Conservation (phyloP, 306 rosid species). For the Adenanthera pavonina region DNA sequence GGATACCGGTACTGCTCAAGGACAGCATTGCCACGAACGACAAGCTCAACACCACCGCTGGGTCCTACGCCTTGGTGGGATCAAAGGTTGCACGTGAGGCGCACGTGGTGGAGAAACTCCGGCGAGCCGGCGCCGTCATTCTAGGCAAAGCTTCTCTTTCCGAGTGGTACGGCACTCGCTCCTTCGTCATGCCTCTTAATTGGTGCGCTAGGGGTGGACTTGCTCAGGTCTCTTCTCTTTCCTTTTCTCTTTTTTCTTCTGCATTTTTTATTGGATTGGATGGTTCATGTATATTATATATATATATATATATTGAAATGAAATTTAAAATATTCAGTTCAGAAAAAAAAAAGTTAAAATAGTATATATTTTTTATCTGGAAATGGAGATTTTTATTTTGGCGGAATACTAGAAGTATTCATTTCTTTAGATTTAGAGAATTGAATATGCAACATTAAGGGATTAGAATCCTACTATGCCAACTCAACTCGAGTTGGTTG, state of each 20-base stretch:
- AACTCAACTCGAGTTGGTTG: too few relatives aligned
- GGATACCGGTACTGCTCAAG: slow-evolving; percentile 65
- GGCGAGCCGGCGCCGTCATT: slow-evolving; percentile 58
- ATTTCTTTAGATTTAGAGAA: too few relatives aligned
- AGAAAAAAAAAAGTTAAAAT: too few relatives aligned
- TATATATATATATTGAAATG: too few relatives aligned
- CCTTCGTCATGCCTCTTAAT: slow-evolving; percentile 43
- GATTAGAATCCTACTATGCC: too few relatives aligned
- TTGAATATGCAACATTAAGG: too few relatives aligned
- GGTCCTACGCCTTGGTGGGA: slow-evolving; percentile 63
- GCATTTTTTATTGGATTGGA: too few relatives aligned
- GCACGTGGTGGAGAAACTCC: slow-evolving; percentile 53
- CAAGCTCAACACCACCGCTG: slow-evolving; percentile 63
- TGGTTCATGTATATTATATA: too few relatives aligned
- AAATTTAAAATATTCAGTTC: too few relatives aligned
- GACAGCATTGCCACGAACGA: slow-evolving; percentile 65
- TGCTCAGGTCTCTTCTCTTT: background rate
- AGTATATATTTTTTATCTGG: too few relatives aligned
- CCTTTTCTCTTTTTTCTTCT: background rate
- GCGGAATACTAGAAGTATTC: too few relatives aligned
- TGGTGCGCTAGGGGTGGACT: slow-evolving; percentile 59
- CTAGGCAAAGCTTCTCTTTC: slow-evolving; percentile 66
- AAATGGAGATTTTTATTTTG: too few relatives aligned
- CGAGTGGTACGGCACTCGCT: slow-evolving; percentile 58
- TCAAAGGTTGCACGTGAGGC: slow-evolving; percentile 59